Base-by-base conservation (phyloP, 345 rosid species). In the Nephelium lappaceum region DNA sequence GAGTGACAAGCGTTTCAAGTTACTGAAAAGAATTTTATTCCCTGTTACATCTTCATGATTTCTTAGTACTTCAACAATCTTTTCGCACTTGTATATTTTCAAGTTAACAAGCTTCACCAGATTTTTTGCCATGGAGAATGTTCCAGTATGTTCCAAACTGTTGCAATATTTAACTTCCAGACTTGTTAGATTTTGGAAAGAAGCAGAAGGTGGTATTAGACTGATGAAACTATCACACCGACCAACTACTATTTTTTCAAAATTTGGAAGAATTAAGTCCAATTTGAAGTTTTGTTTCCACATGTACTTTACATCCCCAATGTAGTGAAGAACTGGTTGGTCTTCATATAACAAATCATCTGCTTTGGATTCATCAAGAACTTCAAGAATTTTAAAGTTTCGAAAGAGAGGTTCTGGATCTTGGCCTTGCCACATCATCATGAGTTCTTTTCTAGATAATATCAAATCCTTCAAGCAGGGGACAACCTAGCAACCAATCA, bases 401-500 rank as follows among this genome's bases (percentile, higher is more conserved):
- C 6, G 14, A 51, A 74, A 76, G 19, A 57, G 12, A 19, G 49
- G 51, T 14, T 19, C 42, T 10, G 65, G 38, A 66, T 71, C 31
- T 9, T 70, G 14, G 23, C 12, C 53, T 42, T 80, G 9, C n/a
- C 51, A 7, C 19, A 82, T 12, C 73, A 39, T 70, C 38, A 0
- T 25, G 18, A 64, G 8, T 6, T 49, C 1, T 53, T 16, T 16
- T 53, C 58, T 8, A 6, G n/a, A 1, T 53, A 53, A 53, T 16
- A 0, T 53, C 58, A 53, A 53, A 5, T 53, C 58, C n/a, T 53
- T 8, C 21, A 53, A 16, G 19, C 58, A 53, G 58, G 58, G 58
- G 24, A 81, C 8, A 9, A 58, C 76, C 85, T 84, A 68, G 1
- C 53, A 61, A 64, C 27, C 25, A n/a, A 24, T 25, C 5, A 38